phyloP scores from a whole-genome alignment of 352 stramenopile genomes.

The Ophiocytium majus region DNA sequence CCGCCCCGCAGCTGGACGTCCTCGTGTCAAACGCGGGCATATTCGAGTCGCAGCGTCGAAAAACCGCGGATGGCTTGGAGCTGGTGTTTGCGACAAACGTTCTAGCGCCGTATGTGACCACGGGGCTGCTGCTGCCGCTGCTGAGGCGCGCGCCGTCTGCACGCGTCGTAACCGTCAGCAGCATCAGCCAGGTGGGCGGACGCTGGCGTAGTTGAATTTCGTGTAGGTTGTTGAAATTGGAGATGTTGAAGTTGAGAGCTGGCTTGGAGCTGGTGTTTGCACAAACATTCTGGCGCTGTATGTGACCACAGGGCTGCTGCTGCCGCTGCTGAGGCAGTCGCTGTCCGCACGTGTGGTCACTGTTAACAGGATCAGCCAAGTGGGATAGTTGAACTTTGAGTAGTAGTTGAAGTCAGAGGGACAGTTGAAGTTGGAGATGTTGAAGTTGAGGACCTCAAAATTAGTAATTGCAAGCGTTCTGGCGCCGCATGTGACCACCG shows the following conservation, averaged over 20 bases:
- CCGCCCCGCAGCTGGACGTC: conserved; percentile 33
- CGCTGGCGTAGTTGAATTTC: conserved; percentile 31
- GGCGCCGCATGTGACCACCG: conserved; percentile 46
- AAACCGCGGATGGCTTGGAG: conserved; percentile 47
- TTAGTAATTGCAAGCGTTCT: conserved; percentile 54
- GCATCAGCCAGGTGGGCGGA: conserved; percentile 32
- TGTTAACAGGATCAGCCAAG: conserved; percentile 37
- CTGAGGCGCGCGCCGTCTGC: conserved; percentile 14
- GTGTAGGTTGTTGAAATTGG: not conserved
- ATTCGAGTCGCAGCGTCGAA: conserved; percentile 30
- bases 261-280: conserved; percentile 49
- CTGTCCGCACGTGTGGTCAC: conserved; percentile 33
- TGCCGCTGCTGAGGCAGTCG: conserved; percentile 29
- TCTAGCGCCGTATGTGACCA: conserved; percentile 49
- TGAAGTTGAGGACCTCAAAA: too few species aligned
- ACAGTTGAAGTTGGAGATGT: too few species aligned
- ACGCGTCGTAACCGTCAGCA: conserved; percentile 47
- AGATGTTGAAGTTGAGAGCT: not conserved
- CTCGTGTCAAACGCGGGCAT: conserved; percentile 51
- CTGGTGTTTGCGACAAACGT: conserved; percentile 51
- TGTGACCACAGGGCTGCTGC: conserved; percentile 47
- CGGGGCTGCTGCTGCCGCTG: conserved; percentile 40
- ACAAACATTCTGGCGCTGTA: conserved; percentile 49
- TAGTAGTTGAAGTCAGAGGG: too few species aligned
- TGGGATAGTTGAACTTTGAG: too few species aligned